Percentiles rank a stretch among this genome's conserved stretches.
Conservation (phyloP, 345 rosid species). For the Gossypium mustelinum region DNA sequence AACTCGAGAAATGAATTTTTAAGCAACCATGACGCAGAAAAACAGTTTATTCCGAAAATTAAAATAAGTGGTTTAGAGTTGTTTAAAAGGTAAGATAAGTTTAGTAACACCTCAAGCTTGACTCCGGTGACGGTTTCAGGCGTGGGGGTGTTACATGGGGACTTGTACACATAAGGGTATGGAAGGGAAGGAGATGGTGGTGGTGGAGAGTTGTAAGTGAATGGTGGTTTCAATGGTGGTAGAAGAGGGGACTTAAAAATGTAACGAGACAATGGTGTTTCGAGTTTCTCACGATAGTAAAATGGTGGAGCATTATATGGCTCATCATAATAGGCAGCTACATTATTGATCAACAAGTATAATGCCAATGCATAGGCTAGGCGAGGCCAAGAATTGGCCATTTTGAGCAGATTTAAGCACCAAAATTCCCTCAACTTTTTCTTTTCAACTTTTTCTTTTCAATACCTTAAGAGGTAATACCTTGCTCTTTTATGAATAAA, state of each 20-base stretch:
- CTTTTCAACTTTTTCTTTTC: neutral
- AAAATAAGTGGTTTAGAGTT: no score
- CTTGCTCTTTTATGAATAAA: neutral
- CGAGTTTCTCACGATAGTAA: neutral
- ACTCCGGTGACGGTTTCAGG: no score
- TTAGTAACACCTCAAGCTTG: no score
- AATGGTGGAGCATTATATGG: neutral
- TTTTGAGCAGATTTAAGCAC: neutral
- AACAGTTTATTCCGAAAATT: no score
- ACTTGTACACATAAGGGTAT: neutral
- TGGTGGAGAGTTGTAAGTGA: no score
- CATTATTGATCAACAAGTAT: conserved; percentile 11
- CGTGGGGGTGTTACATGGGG: neutral
- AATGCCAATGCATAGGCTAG: conserved; percentile 25
- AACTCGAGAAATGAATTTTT: no score
- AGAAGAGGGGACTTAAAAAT: no score
- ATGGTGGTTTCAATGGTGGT: no score
- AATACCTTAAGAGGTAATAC: neutral
- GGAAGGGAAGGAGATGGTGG: neutral
- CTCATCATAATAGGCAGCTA: neutral
- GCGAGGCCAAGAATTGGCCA: conserved; percentile 34
- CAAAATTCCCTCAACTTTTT: neutral
- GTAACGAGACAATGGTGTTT: neutral
- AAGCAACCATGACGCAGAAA: no score
- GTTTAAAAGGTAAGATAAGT: no score